A percentile compares a stretch with the other conserved stretches of the same genome.
These are phyloP conservation scores for Penicillium expansum DNA, from an alignment of 2,329 filamentous ascomycete genomes.

Conservation along the genomic window DNA sequence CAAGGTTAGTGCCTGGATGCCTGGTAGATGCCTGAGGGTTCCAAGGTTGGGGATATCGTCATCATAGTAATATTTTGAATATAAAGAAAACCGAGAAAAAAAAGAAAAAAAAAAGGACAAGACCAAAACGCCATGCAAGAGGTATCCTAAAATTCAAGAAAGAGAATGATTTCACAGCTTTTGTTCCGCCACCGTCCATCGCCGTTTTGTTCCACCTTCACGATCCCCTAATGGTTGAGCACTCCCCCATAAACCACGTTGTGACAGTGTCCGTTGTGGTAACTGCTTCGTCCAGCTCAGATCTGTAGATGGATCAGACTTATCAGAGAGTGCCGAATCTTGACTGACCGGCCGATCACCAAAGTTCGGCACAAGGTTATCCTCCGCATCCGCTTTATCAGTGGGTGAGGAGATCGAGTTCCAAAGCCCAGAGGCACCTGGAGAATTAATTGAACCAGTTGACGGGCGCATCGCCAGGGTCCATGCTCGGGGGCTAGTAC, in stretches of 20 bases:
- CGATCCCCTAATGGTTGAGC: conserved; percentile 29
- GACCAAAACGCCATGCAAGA: conserved; percentile 20
- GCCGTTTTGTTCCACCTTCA: conserved; percentile 30
- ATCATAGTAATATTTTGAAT: conserved; percentile 1
- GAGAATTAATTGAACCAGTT: conserved; percentile 20
- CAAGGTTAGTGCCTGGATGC: not conserved
- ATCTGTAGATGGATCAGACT: conserved; percentile 4
- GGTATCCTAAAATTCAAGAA: conserved; percentile 17
- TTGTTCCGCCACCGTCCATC: conserved; percentile 41
- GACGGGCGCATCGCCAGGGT: conserved; percentile 21
- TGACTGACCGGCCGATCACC: conserved; percentile 26
- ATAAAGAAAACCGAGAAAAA: not conserved
- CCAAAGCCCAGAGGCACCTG: conserved; percentile 37
- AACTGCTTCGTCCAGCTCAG: conserved; percentile 20
- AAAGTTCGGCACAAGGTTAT: conserved; percentile 41
- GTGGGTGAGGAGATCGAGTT: conserved; percentile 25
- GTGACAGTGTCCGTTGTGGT: conserved; percentile 31
- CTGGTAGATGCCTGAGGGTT: conserved; percentile 11
- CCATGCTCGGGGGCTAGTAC: conserved; percentile 23
- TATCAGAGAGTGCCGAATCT: conserved; percentile 4
- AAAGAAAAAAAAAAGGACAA: not conserved
- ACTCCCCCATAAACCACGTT: conserved; percentile 41
- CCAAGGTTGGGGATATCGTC: not conserved
- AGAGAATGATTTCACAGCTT: conserved; percentile 16
- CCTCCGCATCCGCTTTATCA: conserved; percentile 24